Base-by-base conservation (phyloP, 2,329 filamentous ascomycete species). In the Basipetospora chlamydospora region DNA sequence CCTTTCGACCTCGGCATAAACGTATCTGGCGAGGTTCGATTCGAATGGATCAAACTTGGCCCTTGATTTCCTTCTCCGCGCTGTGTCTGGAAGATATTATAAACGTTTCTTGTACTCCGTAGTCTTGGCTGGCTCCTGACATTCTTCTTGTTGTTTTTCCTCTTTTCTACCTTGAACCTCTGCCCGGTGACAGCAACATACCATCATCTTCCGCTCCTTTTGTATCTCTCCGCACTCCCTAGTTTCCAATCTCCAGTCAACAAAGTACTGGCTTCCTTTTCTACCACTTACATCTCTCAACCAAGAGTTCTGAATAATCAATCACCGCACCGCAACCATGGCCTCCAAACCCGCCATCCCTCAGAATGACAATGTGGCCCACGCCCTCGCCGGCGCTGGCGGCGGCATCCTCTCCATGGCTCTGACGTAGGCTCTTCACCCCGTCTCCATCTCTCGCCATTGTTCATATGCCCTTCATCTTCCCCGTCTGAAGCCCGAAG, bases 321-420 rank as follows among this genome's bases (percentile, higher is more conserved):
- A n/a, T n/a, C n/a, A n/a, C n/a, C n/a, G n/a, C 22, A 23, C 31
- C 37, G 54, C 57, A 53, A 51, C 59, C 42, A 56, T 68, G 36
- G 26, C 43, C 13, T 65, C 66, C 39, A 79, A 79, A 47, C 65
- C 77, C 31, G 71, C 75, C 32, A 63, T 80, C 31, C 84, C 87
- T 43, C 85, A 92, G 52, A 90, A 87, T 55, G 88, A 96, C 67
- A 95, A 95, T 66, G 85, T 96, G 53, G 86, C 88, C 39, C 88
- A 96, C 63, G 88, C 88, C 42, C 73, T 96, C 41, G 84, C 87
- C 39, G 88, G 88, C 46, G 84, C 87, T 35, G 90, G 90, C 47
- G 90, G 90, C 47, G 90, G 90, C 41, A 79, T 98, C 40, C 64
- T 96, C 41, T 94, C 90, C 47, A 98, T 96, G 85, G 73, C 87